Evolutionary conservation across 2,329 filamentous ascomycete genomes (phyloP).

Genomic region (Aspergillus sp.): DNA sequence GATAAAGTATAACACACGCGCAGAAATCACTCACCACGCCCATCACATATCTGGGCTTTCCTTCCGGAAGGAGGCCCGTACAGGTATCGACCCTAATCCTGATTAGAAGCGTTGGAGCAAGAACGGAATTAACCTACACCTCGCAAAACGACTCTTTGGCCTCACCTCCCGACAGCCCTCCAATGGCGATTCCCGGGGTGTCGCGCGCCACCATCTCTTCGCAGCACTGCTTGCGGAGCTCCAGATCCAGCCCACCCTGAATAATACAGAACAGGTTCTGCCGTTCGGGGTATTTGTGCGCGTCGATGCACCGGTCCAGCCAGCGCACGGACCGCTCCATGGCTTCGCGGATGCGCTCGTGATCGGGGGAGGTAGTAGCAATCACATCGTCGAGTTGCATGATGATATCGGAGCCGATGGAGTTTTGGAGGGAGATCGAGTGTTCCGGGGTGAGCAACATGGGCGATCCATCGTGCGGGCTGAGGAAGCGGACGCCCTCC

Average conservation of each 20-base stretch:
- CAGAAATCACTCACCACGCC: constrained; percentile 63
- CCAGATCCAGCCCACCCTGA: constrained; percentile 87
- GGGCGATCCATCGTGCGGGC: constrained; percentile 88
- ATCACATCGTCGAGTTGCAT: constrained; percentile 99
- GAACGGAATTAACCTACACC: constrained; percentile 51
- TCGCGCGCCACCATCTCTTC: constrained; percentile 82
- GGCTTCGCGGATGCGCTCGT: constrained; percentile 82
- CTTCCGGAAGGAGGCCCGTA: constrained; percentile 77
- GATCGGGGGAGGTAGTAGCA: constrained; percentile 89
- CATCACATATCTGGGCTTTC: constrained; percentile 99
- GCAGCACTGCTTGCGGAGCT: constrained; percentile 81
- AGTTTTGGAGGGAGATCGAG: constrained; percentile 93
- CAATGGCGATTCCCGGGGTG: constrained; percentile 95
- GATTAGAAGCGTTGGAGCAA: background rate
- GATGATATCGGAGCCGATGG: constrained; percentile 96
- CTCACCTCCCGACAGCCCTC: constrained; percentile 90
- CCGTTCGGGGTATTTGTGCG: constrained; percentile 75
- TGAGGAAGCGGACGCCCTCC: constrained; percentile 92
- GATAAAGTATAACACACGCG: constrained; percentile 2
- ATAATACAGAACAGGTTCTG: constrained; percentile 99
- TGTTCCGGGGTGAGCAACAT: constrained; percentile 98
- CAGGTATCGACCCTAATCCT: constrained; percentile 68
- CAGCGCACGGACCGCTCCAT: constrained; percentile 94
- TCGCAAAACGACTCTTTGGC: constrained; percentile 90
- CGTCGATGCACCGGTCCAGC: constrained; percentile 91